Evolutionary conservation across 108 stramenopile species (phyloP), one percentile per base, ranked within the genome.

Genomic region (Mayamaea pseudoterrestris): DNA sequence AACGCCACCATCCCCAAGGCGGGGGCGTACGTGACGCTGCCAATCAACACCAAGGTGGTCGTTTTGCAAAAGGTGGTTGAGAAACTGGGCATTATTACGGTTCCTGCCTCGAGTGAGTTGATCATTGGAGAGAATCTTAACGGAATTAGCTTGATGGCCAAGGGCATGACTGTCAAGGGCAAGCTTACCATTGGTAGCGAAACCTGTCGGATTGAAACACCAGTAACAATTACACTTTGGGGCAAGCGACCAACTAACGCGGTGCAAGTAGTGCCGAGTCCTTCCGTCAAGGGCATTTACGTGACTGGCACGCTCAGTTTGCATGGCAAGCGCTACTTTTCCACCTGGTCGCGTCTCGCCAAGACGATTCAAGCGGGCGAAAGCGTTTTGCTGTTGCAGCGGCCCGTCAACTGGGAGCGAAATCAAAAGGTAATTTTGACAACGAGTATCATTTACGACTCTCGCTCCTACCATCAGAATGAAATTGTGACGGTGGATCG

Each of bases 261-360:
- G 14, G 51, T 39, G 12, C 34, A 58, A 4, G 41, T 18, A 21
- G 30, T 21, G 12, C 32, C 53, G 24, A 29, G n/a, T 12, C 21
- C 41, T 16, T 21, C 36, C 23, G 45, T 41, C 62, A 73, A 73
- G 37, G 71, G 71, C 22, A 73, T 73, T 17, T 41, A 30, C 34
- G 67, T 67, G 5, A 43, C 18, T 26, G 71, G 61, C 27, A 54
- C 25, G 8, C 50, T 64, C 1, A 41, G 41, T 31, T 26, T 65
- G 17, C 65, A 69, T 30, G 68, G 73, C 3, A 66, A 57, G 31
- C 41, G 50, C 2, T 61, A 58, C 53, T 56, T 30, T 27, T 50
- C 36, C 13, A 68, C 66, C 0, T 72, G 71, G 71, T 50, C 61
- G n/a, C 55, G 71, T 9, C 62, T 72, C 8, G 66, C 62, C 0